Evolutionary conservation across 345 rosid genomes (phyloP), one percentile per base, ranked within the genome.

Genomic region (Leavenworthia alabamica): DNA sequence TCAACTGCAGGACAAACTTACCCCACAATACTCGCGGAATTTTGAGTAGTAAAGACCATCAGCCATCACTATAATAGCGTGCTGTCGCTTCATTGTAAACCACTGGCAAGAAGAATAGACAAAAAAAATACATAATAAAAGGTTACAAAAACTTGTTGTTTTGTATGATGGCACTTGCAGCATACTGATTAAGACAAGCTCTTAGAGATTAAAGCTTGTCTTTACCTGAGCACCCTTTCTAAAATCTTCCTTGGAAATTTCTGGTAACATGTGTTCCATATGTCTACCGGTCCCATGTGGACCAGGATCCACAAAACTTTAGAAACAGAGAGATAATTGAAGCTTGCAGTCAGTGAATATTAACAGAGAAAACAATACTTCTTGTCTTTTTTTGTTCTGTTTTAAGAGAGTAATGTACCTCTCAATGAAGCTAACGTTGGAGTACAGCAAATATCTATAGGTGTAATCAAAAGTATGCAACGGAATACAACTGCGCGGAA

Each of bases 141-240:
- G n/a, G n/a, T n/a, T n/a, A n/a, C n/a, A n/a, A n/a, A n/a, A n/a
- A n/a, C n/a, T n/a, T n/a, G n/a, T n/a, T n/a, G n/a, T n/a, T n/a
- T n/a, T n/a, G n/a, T n/a, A n/a, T n/a, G n/a, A n/a, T n/a, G n/a
- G n/a, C n/a, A n/a, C n/a, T n/a, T n/a, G 50, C 56, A 53, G 7
- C 49, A 45, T 53, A 43, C 22, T 54, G 15, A 61, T 10, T 8
- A 36, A 50, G 36, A 45, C n/a, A 28, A 13, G 31, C 60, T 68
- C 31, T 26, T 41, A 19, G 20, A 44, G 41, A n/a, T n/a, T n/a
- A n/a, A n/a, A n/a, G n/a, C n/a, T n/a, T n/a, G n/a, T n/a, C 48
- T 17, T 67, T 71, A 93, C 99, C 97, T 94, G 99, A 14, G 99
- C 99, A 72, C 99, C 97, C 81, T 94, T 94, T 75, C 99, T 80